phyloP scores from a whole-genome alignment of 768 basidiomycete species.

The Lepiota subincarnata region DNA sequence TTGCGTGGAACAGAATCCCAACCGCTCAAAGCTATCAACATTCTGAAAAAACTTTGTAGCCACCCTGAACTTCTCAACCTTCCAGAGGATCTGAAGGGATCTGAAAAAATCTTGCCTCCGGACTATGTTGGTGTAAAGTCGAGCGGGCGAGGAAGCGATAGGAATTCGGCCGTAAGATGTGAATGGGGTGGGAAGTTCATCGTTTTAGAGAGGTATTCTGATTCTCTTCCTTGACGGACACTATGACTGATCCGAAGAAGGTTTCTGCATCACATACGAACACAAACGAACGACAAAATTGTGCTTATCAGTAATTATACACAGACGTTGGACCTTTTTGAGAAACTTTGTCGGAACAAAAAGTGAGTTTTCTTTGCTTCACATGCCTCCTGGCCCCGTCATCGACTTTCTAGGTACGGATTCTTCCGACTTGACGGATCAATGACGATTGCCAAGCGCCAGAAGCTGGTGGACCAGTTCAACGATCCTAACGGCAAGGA shows the following conservation, averaged over 20 bases:
- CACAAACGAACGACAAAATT: constrained; percentile 88
- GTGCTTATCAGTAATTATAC: constrained; percentile 97
- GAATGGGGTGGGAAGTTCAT: constrained; percentile 91
- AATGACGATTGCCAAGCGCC: constrained; percentile 87
- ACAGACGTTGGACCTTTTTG: constrained; percentile 90
- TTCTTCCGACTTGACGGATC: constrained; percentile 93
- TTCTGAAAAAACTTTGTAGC: constrained; percentile 93
- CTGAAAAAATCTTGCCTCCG: constrained; percentile 69
- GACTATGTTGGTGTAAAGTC: constrained; percentile 35
- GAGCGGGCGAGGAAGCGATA: constrained; percentile 37
- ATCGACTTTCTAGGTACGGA: constrained; percentile 61
- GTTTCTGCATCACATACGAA: constrained; percentile 79
- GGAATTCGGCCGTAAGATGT: constrained; percentile 56
- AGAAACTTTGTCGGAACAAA: constrained; percentile 80
- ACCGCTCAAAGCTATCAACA: constrained; percentile 93
- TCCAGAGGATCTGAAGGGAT: constrained; percentile 79
- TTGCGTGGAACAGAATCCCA: constrained; percentile 86
- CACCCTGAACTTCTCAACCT: constrained; percentile 88
- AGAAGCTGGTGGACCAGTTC: constrained; percentile 95
- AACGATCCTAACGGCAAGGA: constrained; percentile 92
- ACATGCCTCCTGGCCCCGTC: neutral
- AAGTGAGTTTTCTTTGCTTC: constrained; percentile 49
- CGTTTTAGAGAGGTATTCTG: constrained; percentile 78
- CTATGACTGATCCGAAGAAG: constrained; percentile 32
- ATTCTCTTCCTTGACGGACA: neutral